Evolutionary conservation across 148 eudicot species (phyloP).

Genomic region (Spergularia bocconei): DNA sequence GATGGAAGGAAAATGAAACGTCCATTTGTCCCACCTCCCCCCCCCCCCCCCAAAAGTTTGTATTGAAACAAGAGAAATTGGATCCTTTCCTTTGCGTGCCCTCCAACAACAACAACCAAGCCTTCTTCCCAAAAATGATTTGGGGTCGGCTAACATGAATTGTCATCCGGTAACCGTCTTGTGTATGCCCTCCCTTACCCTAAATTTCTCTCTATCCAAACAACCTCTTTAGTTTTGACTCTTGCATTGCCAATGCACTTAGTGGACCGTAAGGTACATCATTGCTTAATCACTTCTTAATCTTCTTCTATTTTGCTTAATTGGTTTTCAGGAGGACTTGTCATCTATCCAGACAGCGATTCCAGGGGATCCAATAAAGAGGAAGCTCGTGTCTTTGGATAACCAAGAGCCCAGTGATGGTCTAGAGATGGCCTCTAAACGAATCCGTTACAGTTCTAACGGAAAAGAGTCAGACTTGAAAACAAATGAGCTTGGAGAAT

Average conservation of each 20-base stretch:
- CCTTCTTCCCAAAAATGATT: no score
- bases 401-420: constrained; percentile 43
- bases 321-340: constrained; percentile 1
- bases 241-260: background rate
- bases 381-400: constrained; percentile 46
- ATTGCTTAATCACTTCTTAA: background rate
- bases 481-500: constrained; percentile 39
- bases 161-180: no score
- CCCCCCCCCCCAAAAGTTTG: no score
- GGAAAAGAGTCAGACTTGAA: constrained; percentile 33
- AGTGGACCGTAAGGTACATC: background rate
- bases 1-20: no score
- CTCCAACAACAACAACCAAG: no score
- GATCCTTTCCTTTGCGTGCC: no score
- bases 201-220: no score
- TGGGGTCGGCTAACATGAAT: no score
- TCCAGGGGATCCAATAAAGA: constrained; percentile 52
- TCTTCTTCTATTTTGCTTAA: background rate
- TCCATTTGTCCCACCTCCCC: no score
- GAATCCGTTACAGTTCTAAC: constrained; percentile 49
- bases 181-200: no score
- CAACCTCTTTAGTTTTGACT: background rate
- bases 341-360: constrained; percentile 33
- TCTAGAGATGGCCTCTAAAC: constrained; percentile 54
- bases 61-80: no score